These are phyloP conservation scores for Penicillium flavigenum DNA, from an alignment of 495 filamentous ascomycete species.

Conservation along the genomic window DNA sequence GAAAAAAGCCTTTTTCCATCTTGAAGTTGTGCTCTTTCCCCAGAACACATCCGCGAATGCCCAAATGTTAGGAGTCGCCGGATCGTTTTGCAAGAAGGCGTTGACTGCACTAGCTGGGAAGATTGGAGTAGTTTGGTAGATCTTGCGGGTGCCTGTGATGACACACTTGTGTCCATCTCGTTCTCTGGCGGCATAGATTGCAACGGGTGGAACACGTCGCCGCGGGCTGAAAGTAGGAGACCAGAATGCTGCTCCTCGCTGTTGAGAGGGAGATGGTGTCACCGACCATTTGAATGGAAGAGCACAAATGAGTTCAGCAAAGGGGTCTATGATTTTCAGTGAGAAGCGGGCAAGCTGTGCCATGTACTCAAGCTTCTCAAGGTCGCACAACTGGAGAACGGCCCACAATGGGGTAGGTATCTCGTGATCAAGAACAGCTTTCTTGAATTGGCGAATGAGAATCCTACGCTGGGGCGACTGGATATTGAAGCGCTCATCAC, in stretches of 20 bases:
- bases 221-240: background rate
- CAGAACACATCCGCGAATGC: constrained; percentile 13
- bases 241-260: background rate
- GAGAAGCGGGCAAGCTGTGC: constrained; percentile 6
- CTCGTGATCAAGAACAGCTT: background rate
- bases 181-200: constrained; percentile 6
- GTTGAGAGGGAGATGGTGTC: background rate
- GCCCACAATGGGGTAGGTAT: constrained; percentile 16
- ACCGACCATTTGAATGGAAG: constrained; percentile 11
- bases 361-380: constrained; percentile 9
- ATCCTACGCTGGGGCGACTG: background rate
- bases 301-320: constrained; percentile 3
- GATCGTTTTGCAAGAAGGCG: background rate
- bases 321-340: background rate
- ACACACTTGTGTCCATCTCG: constrained; percentile 18
- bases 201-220: background rate
- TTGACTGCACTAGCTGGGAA: background rate
- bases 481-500: constrained; percentile 9
- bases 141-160: constrained; percentile 11
- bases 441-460: constrained; percentile 4
- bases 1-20: constrained; percentile 11
- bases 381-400: constrained; percentile 14
- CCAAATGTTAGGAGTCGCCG: constrained; percentile 1
- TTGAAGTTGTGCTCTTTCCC: background rate
- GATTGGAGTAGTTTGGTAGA: constrained; percentile 6